A percentile compares a stretch with the other conserved stretches of the same genome.
Evolutionary conservation across 768 basidiomycete species (phyloP).

Genomic region (Mycena amicta): DNA sequence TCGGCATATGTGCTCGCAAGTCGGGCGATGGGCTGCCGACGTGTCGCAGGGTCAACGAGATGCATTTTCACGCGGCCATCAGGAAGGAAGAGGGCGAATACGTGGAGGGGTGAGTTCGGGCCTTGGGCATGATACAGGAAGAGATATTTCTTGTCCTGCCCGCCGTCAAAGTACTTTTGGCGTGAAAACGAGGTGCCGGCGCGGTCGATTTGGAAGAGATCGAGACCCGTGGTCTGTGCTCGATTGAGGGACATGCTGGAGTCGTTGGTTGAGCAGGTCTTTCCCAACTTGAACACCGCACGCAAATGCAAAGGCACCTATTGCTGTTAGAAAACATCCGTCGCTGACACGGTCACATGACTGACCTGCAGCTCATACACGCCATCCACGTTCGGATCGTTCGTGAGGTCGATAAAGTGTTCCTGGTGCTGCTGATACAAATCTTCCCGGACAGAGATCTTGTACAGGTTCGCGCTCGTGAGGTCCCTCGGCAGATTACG

Average conservation of each 20-base stretch:
- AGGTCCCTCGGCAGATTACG: constrained; percentile 80
- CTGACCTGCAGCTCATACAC: constrained; percentile 90
- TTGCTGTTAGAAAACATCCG: background rate
- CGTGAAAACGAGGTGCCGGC: constrained; percentile 58
- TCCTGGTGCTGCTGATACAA: constrained; percentile 82
- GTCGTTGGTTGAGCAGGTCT: constrained; percentile 72
- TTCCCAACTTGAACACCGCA: constrained; percentile 81
- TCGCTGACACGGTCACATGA: background rate
- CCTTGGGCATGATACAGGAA: constrained; percentile 89
- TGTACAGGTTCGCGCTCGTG: constrained; percentile 79
- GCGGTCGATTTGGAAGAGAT: constrained; percentile 78
- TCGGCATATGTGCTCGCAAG: constrained; percentile 77
- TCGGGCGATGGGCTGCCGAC: constrained; percentile 77
- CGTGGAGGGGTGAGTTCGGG: constrained; percentile 72
- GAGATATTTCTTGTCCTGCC: constrained; percentile 71
- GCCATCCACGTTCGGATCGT: constrained; percentile 93
- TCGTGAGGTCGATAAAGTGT: constrained; percentile 90
- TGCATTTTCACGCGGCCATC: constrained; percentile 72
- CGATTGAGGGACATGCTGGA: constrained; percentile 73
- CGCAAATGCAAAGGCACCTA: constrained; percentile 85
- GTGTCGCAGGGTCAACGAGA: constrained; percentile 88
- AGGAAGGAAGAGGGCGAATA: constrained; percentile 87
- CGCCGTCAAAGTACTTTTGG: constrained; percentile 74
- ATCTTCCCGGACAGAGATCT: constrained; percentile 80
- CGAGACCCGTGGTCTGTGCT: constrained; percentile 81